Percentiles rank a stretch among this genome's conserved stretches.
These are phyloP conservation scores for Cladosporium halotolerans DNA, from an alignment of 2,329 filamentous ascomycete species.

Conservation along the genomic window DNA sequence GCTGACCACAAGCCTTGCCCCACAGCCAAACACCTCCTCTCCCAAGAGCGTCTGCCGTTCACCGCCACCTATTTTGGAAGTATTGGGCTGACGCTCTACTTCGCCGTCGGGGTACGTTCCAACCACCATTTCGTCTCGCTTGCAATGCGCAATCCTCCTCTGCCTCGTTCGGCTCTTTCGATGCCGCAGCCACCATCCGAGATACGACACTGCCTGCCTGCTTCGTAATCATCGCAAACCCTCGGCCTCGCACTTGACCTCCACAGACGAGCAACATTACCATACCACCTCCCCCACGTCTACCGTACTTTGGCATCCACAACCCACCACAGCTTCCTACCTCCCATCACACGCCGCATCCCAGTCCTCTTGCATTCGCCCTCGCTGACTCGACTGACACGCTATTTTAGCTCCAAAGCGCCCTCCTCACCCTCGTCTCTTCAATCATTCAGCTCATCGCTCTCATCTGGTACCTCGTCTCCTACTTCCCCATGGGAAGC, in stretches of 20 bases:
- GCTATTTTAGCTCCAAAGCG: slow-evolving; percentile 64
- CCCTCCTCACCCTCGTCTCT: slow-evolving; percentile 76
- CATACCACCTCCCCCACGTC: slow-evolving; percentile 2
- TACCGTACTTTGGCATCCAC: background rate
- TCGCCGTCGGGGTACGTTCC: slow-evolving; percentile 77
- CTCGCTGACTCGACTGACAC: slow-evolving; percentile 11
- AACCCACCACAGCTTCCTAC: background rate
- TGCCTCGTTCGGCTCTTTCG: slow-evolving; percentile 5
- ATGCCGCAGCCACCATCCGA: slow-evolving; percentile 12
- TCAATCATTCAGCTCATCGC: slow-evolving; percentile 77
- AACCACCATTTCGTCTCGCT: slow-evolving; percentile 7
- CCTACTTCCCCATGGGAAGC: slow-evolving; percentile 96
- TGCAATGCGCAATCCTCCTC: slow-evolving; percentile 5
- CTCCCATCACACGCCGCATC: background rate
- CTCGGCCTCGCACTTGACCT: background rate
- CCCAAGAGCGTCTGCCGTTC: slow-evolving; percentile 79
- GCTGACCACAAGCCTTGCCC: slow-evolving; percentile 10
- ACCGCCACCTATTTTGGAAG: slow-evolving; percentile 93
- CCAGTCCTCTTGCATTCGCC: background rate
- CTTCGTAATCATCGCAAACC: slow-evolving; percentile 12
- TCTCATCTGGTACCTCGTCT: slow-evolving; percentile 87
- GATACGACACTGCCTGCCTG: slow-evolving; percentile 11
- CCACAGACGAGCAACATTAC: background rate
- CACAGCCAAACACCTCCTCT: slow-evolving; percentile 69
- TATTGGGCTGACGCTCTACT: slow-evolving; percentile 83